Evolutionary conservation across 345 rosid species (phyloP), one percentile per base, ranked within the genome.

Genomic region (Erucastrum elatum): DNA sequence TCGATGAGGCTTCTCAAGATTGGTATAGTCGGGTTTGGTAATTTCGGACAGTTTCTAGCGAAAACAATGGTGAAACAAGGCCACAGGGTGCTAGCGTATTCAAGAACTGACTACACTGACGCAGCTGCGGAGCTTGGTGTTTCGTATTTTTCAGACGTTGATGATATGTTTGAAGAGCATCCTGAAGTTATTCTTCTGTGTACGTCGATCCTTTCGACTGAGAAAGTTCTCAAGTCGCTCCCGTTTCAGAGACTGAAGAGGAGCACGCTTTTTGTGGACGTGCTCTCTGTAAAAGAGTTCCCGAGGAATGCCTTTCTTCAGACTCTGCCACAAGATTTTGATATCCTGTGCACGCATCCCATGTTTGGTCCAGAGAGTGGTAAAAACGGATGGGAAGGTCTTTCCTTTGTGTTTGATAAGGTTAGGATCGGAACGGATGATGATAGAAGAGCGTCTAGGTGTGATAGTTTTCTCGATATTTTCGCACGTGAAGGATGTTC

Each of bases 341-440:
- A 91, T 82, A 82, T 90, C 79, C 84, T 91, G 46, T 93, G 98
- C 77, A 84, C 97, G 0, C 95, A 90, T 65, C 95, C 98, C 8
- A 91, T 90, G 98, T 91, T 91, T 71, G 97, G 95, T 34, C 98
- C 92, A 0, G 95, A 90, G 81, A 93, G 95, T 64, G 97, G 93
- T 66, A 91, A 84, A 81, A 83, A 88, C 29, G 93, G 93, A n/a
- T 93, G 97, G 95, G 63, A 62, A 7, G 69, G 67, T 72, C 98
- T 93, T 46, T 60, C 90, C 29, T 90, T 91, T 73, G 84, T 90
- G 66, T 93, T 88, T 66, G 97, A 91, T 49, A 87, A 87, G 87
- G 97, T 91, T 35, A 87, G 95, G 82, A 61, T 91, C 10, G 92
- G 91, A 64, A 66, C 2, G 26, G 85, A 82, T 10, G 85, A 82